Conservation (phyloP, 768 basidiomycete genomes). For the Ephemerocybe angulata region DNA sequence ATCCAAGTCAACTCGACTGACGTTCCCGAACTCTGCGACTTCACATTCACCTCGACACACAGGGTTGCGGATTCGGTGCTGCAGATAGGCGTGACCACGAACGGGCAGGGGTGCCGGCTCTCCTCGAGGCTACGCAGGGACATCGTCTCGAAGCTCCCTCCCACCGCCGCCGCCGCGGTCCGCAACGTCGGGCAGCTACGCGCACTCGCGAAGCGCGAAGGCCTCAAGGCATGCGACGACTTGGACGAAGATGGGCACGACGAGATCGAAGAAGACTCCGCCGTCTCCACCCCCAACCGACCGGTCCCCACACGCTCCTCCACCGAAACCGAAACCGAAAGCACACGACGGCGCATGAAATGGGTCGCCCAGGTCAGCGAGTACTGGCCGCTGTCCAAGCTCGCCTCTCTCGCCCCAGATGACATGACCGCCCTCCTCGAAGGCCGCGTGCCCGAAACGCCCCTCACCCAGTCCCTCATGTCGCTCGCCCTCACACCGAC, state of each 20-base stretch:
- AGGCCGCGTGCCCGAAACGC: constrained; percentile 26
- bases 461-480: constrained; percentile 11
- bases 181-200: constrained; percentile 70
- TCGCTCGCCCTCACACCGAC: constrained; percentile 6
- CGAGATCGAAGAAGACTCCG: constrained; percentile 52
- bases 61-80: constrained; percentile 68
- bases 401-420: constrained; percentile 61
- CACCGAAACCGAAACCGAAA: constrained; percentile 41
- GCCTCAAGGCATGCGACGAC: too few species aligned
- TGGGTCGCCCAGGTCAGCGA: constrained; percentile 97
- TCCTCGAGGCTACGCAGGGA: constrained; percentile 78
- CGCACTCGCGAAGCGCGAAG: constrained; percentile 45
- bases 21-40: constrained; percentile 82
- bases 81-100: constrained; percentile 85
- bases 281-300: constrained; percentile 57
- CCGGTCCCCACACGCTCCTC: constrained; percentile 54
- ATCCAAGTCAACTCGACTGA: constrained; percentile 88
- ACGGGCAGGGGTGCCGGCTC: constrained; percentile 86
- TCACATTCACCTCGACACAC: constrained; percentile 81
- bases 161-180: constrained; percentile 71
- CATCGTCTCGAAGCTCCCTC: constrained; percentile 70
- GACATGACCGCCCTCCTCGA: constrained; percentile 69
- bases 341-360: constrained; percentile 65
- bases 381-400: constrained; percentile 83
- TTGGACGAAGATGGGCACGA: constrained; percentile 29